Base-by-base conservation (phyloP, 2,329 filamentous ascomycete species). In the Curvularia sp. region DNA sequence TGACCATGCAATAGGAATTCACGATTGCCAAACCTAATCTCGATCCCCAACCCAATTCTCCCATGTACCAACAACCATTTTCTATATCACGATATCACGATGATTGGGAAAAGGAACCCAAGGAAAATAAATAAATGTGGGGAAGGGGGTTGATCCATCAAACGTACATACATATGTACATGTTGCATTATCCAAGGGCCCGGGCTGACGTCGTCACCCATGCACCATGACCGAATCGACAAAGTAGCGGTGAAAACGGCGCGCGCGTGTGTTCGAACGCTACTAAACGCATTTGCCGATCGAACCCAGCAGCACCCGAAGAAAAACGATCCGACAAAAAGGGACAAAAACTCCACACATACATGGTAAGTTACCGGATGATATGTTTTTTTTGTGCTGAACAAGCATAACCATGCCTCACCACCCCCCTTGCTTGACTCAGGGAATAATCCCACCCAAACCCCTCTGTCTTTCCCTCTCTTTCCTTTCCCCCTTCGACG, bases 241-340 rank as follows among this genome's bases (percentile, higher is more conserved):
- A 65, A 63, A 67, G 58, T 66, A 68, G 67, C 67, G 67, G 67
- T 69, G 67, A 59, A 42, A 43, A 43, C 13, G 21, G 19, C 25
- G 25, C 32, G 30, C 10, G 30, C 30, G 30, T 13, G 13, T 4
- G 8, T 32, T 13, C 32, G n/a, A 34, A 36, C n/a, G 34, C 34
- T 7, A n/a, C 34, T n/a, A 36, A 36, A 36, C 34, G 34, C 34
- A 36, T n/a, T 36, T 36, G 34, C 34, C 34, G 34, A 36, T 36
- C 34, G 6, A 13, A n/a, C n/a, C n/a, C n/a, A n/a, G n/a, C n/a
- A n/a, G n/a, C n/a, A n/a, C n/a, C n/a, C n/a, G n/a, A n/a, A n/a
- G n/a, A n/a, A n/a, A n/a, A n/a, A n/a, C n/a, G n/a, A n/a, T n/a
- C n/a, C n/a, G n/a, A n/a, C n/a, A n/a, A n/a, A n/a, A n/a, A n/a